phyloP scores from a whole-genome alignment of 306 rosid species.

The Fragaria nilgerrensis region DNA sequence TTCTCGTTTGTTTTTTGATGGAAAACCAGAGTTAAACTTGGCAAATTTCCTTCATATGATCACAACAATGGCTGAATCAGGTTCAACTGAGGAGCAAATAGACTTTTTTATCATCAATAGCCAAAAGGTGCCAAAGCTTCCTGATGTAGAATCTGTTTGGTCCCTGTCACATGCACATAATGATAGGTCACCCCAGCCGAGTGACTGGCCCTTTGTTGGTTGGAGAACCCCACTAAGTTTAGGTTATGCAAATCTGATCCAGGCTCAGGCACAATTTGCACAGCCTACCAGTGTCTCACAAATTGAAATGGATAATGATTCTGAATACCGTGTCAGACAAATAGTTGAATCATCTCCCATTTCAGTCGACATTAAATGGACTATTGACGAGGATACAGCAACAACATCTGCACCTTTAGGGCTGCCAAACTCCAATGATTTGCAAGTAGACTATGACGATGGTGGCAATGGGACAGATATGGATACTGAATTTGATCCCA shows the following conservation, averaged over 20 bases:
- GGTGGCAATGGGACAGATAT: conserved; percentile 28
- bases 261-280: conserved; percentile 41
- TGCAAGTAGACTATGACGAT: conserved; percentile 32
- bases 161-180: conserved; percentile 37
- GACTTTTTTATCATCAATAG: conserved; percentile 63
- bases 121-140: conserved; percentile 67
- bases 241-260: conserved; percentile 54
- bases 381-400: conserved; percentile 32
- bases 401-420: conserved; percentile 34
- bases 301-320: conserved; percentile 31
- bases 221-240: conserved; percentile 90
- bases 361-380: conserved; percentile 45
- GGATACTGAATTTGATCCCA: conserved; percentile 25
- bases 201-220: conserved; percentile 69
- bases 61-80: conserved; percentile 71
- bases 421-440: conserved; percentile 32
- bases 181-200: conserved; percentile 30
- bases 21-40: conserved; percentile 57
- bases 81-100: conserved; percentile 61
- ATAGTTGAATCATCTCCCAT: conserved; percentile 39
- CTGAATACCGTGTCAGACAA: conserved; percentile 25
- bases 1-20: conserved; percentile 61
- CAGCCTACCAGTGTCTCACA: conserved; percentile 26
- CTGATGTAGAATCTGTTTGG: conserved; percentile 79
- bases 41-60: conserved; percentile 91